Conservation (phyloP, 441 rosid species). For the Theobroma grandiflorum region DNA sequence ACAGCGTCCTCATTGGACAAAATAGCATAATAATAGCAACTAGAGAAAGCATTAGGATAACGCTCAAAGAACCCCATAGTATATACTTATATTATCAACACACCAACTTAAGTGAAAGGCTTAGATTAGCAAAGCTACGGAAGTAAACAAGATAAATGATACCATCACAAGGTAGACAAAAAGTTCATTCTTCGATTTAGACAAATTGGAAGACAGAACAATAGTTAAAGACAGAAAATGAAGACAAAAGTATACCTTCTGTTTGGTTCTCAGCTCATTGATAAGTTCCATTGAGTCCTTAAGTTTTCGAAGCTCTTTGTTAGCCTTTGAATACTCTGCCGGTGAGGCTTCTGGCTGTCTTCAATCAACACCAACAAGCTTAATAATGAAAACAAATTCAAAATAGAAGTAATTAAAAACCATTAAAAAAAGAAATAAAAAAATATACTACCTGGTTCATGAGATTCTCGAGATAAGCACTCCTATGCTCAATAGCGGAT, state of each 20-base stretch:
- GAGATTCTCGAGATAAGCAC: constrained; percentile 62
- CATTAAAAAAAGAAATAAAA: neutral
- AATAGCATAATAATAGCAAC: constrained; percentile 8
- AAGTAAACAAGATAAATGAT: neutral
- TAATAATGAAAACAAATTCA: constrained; percentile 2
- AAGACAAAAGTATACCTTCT: constrained; percentile 60
- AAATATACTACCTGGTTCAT: constrained; percentile 61
- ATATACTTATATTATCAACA: neutral
- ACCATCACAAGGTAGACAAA: neutral
- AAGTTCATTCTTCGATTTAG: neutral
- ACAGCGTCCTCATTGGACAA: neutral
- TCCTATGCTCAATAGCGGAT: constrained; percentile 71
- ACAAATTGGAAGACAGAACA: neutral
- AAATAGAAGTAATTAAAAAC: neutral
- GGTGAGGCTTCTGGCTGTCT: constrained; percentile 92
- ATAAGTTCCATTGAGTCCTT: constrained; percentile 78
- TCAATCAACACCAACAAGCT: constrained; percentile 49
- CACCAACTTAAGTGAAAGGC: neutral
- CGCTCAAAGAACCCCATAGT: neutral
- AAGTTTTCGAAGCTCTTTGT: constrained; percentile 85
- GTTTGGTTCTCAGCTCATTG: constrained; percentile 64
- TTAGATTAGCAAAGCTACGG: constrained; percentile 4
- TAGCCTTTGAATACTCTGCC: constrained; percentile 75
- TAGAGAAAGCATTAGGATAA: neutral
- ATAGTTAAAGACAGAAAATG: constrained; percentile 3